Base-by-base conservation (phyloP, 192 early-diverging fungal species). In the Rhizoclosmatium globosum region DNA sequence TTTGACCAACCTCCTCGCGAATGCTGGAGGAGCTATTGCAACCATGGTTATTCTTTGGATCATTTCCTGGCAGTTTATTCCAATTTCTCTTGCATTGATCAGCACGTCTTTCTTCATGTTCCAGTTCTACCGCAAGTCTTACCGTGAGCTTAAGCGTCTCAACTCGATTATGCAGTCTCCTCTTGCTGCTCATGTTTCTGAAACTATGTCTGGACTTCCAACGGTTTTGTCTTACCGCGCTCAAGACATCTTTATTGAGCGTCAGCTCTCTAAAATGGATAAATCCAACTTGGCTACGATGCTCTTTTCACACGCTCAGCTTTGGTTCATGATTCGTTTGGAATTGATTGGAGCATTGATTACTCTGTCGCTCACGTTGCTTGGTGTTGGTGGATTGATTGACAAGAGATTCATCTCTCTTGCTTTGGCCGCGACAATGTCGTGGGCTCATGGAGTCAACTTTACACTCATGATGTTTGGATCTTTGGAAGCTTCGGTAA, bases 271-370 rank as follows among this genome's bases (percentile, higher is more conserved):
- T 3, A 73, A 74, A 39, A 60, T 75, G 45, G 82, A 83, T 45
- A 4, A 47, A 19, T 11, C 57, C n/a, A 64, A 75, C 44, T 21
- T 46, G 0, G 58, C 78, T 1, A 73, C 7, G n/a, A 9, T 79
- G 1, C 42, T 64, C 21, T 31, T 79, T 31, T 19, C 17, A 1
- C 15, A 13, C 2, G 44, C 82, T 6, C 23, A 64, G 31, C 42
- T 70, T 31, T 83, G 82, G 82, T 23, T 83, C 48, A 38, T 38
- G 11, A 17, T 83, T 13, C 73, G 82, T 42, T 17, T 83, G 42
- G 69, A 77, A 39, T 11, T 79, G 11, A 67, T 83, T 17, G 46
- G 66, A 21, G 67, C 72, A 21, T 38, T 64, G n/a, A 42, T 82
- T 9, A 76, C 73, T 39, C 60, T 82, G 17, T 57, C 59, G 0